Percentiles rank a stretch among this genome's conserved stretches.
Conservation (phyloP, 495 filamentous ascomycete species). For the Cercophora scortea region DNA sequence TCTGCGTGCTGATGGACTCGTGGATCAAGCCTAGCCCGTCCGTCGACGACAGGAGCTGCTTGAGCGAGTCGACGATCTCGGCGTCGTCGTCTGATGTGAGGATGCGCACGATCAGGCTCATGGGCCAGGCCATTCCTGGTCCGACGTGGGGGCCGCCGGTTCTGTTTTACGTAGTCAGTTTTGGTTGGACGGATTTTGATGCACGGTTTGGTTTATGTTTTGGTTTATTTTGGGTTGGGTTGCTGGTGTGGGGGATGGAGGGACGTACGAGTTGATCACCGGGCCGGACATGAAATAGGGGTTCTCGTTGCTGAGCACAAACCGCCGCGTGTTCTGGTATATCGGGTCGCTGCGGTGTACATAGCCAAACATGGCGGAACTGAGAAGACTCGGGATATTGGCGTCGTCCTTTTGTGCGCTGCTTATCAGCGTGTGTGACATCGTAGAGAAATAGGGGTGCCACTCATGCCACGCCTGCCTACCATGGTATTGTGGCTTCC, state of each 20-base stretch:
- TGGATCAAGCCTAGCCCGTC: constrained; percentile 48
- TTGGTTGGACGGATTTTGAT: too few relatives aligned
- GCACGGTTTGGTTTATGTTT: too few relatives aligned
- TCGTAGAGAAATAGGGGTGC: too few relatives aligned
- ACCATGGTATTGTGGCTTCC: constrained; percentile 38
- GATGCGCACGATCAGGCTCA: constrained; percentile 44
- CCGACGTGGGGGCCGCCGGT: constrained; percentile 51
- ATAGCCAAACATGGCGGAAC: constrained; percentile 46
- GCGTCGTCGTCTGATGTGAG: constrained; percentile 34
- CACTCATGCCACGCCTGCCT: too few relatives aligned
- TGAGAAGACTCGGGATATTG: constrained; percentile 51
- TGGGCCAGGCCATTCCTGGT: constrained; percentile 52
- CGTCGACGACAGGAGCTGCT: constrained; percentile 36
- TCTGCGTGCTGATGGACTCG: constrained; percentile 49
- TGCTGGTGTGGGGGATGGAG: background rate
- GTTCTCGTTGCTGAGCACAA: constrained; percentile 40
- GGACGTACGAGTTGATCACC: constrained; percentile 31
- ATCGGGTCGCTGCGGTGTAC: constrained; percentile 30
- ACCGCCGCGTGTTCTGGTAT: constrained; percentile 44
- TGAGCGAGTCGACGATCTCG: constrained; percentile 42
- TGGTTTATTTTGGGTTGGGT: too few relatives aligned
- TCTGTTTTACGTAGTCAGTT: background rate
- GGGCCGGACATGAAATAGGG: constrained; percentile 52
- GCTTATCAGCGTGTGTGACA: too few relatives aligned
- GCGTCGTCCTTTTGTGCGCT: constrained; percentile 46